Base-by-base conservation (phyloP, 805 yeast genomes). In the Candida xyloterini region DNA sequence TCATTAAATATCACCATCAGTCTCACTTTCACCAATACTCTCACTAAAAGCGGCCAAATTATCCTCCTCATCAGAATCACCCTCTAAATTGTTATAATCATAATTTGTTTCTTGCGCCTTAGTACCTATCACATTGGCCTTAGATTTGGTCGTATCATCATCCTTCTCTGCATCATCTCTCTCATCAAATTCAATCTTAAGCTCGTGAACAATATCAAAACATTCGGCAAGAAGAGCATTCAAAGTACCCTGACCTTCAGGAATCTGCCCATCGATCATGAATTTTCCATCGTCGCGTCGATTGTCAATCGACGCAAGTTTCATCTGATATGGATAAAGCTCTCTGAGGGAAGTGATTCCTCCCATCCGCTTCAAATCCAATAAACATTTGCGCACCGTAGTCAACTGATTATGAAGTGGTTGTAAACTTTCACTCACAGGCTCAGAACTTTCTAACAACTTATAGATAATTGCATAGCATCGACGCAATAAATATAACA, bases 241-340 rank as follows among this genome's bases (percentile, higher is more conserved):
- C 47, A 93, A 70, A n/a, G 95, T 79, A 5, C 97, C 99, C 64
- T 93, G 99, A 10, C 99, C 99, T 60, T 93, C 98, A 2, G 99
- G 99, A 30, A 93, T 84, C 48, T 87, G 85, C 36, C 80, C 86
- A 46, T 85, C 87, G 32, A 88, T 84, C 56, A 84, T 79, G 55
- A 93, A 93, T 67, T 87, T 91, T 7, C 99, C 99, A 59, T 93
- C 98, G 10, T 67, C 73, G 56, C 97, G 78, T 56, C 84, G 59
- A 55, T 89, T 85, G 60, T 93, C 99, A 44, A 93, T 72, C 11
- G 93, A 81, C 2, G 95, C 93, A 40, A 93, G 71, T 65, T 93
- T 93, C 79, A 93, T 78, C 64, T 93, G 98, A 60, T 87, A 93
- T 6, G 99, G 99, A 56, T 90, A 93, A 39, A 93, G 70, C 58